Conservation (phyloP, 257 asterid species). For the Solanum paucissectum region DNA sequence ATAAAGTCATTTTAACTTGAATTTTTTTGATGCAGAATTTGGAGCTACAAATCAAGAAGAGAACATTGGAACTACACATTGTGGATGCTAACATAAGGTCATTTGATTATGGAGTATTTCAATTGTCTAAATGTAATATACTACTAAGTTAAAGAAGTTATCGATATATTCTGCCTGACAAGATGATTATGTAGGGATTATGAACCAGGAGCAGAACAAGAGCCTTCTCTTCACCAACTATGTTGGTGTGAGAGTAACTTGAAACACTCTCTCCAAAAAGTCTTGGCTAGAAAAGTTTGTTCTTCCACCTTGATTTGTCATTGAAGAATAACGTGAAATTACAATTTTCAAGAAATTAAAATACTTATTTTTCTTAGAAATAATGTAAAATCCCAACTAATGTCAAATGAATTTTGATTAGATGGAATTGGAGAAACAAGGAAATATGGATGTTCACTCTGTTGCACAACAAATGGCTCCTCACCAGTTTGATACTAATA, state of each 20-base stretch:
- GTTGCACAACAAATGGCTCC: not conserved
- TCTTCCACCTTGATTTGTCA: not conserved
- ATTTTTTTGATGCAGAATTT: slow-evolving; percentile 26
- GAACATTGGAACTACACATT: slow-evolving; percentile 25
- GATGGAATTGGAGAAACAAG: slow-evolving; percentile 15
- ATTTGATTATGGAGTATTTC: not conserved
- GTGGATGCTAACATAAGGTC: slow-evolving; percentile 44
- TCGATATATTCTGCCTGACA: not conserved
- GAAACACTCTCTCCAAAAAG: slow-evolving; percentile 20
- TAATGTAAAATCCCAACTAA: not conserved
- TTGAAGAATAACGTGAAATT: not conserved
- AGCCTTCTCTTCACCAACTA: slow-evolving; percentile 48
- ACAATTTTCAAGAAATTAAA: not conserved
- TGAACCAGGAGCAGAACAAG: slow-evolving; percentile 25
- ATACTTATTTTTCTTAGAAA: not conserved
- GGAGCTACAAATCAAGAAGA: slow-evolving; percentile 39
- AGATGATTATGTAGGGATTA: slow-evolving; percentile 28
- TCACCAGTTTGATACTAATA: not conserved
- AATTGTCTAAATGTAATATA: not conserved
- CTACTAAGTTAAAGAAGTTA: too few relatives aligned
- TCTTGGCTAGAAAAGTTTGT: not conserved
- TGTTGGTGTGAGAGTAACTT: slow-evolving; percentile 57
- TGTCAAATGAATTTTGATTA: not conserved
- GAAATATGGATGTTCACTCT: not conserved
- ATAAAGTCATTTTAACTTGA: not conserved